These are phyloP conservation scores for Fusarium humuli DNA, from an alignment of 2,329 filamentous ascomycete genomes.

Conservation along the genomic window DNA sequence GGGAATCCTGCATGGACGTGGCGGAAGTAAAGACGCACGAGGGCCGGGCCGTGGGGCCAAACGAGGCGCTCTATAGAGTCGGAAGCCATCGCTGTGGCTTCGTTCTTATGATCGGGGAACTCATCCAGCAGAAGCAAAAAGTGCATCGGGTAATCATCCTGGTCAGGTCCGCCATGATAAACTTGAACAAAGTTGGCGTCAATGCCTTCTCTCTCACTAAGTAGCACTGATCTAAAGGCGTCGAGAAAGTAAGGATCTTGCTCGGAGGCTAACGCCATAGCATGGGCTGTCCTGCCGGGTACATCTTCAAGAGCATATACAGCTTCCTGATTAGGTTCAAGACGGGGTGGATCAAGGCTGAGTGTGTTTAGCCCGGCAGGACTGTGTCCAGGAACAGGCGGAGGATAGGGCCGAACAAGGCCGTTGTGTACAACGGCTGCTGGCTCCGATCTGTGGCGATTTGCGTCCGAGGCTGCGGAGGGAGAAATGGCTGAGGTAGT, in stretches of 20 bases:
- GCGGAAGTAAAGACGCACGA: constrained; percentile 59
- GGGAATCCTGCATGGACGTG: constrained; percentile 59
- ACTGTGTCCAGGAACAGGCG: constrained; percentile 5
- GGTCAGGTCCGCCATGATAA: constrained; percentile 50
- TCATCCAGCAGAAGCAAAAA: constrained; percentile 59
- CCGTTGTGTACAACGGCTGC: constrained; percentile 46
- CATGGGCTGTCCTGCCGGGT: constrained; percentile 57
- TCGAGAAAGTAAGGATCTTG: constrained; percentile 61
- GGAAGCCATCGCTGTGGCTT: constrained; percentile 53
- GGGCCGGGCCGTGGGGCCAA: constrained; percentile 53
- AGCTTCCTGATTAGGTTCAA: constrained; percentile 17
- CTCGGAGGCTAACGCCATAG: constrained; percentile 58
- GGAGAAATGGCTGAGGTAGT: constrained; percentile 33
- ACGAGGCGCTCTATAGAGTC: constrained; percentile 58
- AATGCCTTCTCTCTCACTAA: constrained; percentile 58
- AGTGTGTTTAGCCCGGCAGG: neutral
- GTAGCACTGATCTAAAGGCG: constrained; percentile 59
- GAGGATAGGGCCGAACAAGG: constrained; percentile 33
- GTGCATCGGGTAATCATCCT: constrained; percentile 57
- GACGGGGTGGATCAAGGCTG: constrained; percentile 16
- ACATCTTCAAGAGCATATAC: constrained; percentile 57
- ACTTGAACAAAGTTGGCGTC: constrained; percentile 60
- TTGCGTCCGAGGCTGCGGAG: constrained; percentile 21
- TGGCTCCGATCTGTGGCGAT: constrained; percentile 20
- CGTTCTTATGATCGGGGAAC: constrained; percentile 58